Percentiles rank a stretch among this genome's conserved stretches.
phyloP scores from a whole-genome alignment of 495 filamentous ascomycete genomes.

The Neurospora sp. region DNA sequence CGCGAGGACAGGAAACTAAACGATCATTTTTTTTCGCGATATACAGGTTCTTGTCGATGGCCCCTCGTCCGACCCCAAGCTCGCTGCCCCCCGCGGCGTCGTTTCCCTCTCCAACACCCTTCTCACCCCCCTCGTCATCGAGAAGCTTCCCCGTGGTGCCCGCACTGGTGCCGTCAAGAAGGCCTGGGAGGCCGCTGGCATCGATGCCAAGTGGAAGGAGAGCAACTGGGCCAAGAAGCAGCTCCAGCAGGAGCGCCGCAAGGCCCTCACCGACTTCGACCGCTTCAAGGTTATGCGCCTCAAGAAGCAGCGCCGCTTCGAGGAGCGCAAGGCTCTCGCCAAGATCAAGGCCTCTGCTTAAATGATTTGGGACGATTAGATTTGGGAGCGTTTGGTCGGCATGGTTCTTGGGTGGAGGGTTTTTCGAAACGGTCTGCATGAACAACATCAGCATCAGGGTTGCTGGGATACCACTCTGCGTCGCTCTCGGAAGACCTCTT shows the following conservation, averaged over 20 bases:
- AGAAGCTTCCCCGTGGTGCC: constrained; percentile 76
- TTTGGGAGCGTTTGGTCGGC: constrained; percentile 27
- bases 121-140: constrained; percentile 82
- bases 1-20: constrained; percentile 19
- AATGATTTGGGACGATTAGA: constrained; percentile 12
- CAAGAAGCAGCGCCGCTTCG: constrained; percentile 96
- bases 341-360: constrained; percentile 54
- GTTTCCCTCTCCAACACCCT: constrained; percentile 69
- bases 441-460: constrained; percentile 35
- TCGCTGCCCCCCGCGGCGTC: constrained; percentile 74
- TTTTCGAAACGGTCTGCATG: constrained; percentile 39
- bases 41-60: constrained; percentile 87
- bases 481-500: constrained; percentile 42
- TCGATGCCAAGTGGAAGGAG: constrained; percentile 85
- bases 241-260: constrained; percentile 70
- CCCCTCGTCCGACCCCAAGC: constrained; percentile 64
- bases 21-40: constrained; percentile 16
- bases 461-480: constrained; percentile 38
- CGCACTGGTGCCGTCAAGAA: constrained; percentile 73
- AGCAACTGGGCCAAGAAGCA: constrained; percentile 86
- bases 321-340: constrained; percentile 85
- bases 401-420: constrained; percentile 27
- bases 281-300: constrained; percentile 97
- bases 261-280: constrained; percentile 93
- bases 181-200: constrained; percentile 75